Evolutionary conservation across 495 filamentous ascomycete species (phyloP).

Genomic region (Achaetomiella virescens): DNA sequence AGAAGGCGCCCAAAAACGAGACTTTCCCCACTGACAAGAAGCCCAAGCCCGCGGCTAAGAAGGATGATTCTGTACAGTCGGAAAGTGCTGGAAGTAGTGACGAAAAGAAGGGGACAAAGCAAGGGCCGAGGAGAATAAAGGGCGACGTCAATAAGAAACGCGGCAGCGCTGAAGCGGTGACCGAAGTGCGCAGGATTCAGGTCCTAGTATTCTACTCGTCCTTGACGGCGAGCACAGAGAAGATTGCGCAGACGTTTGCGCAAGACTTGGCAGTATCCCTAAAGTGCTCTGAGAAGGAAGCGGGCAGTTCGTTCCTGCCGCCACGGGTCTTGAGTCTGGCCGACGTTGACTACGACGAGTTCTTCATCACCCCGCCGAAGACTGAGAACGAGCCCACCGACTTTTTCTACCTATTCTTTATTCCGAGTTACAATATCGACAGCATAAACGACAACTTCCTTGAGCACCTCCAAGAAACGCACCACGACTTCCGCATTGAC

Average conservation of each 20-base stretch:
- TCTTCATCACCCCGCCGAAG: conserved; percentile 64
- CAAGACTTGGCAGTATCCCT: conserved; percentile 41
- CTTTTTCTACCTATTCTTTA: conserved; percentile 74
- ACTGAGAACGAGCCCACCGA: conserved; percentile 34
- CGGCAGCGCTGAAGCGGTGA: conserved; percentile 11
- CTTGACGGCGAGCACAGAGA: conserved; percentile 72
- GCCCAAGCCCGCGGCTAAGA: conserved; percentile 5
- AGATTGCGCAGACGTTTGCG: conserved; percentile 52
- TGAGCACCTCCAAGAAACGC: conserved; percentile 78
- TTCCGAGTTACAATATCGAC: conserved; percentile 91
- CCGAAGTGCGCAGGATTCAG: conserved; percentile 51
- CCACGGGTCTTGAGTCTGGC: conserved; percentile 72
- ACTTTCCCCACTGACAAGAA: conserved; percentile 5
- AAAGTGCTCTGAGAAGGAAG: conserved; percentile 16
- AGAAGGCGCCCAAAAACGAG: conserved; percentile 13
- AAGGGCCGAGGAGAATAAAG: conserved; percentile 44
- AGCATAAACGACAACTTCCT: conserved; percentile 77
- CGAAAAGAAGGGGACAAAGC: conserved; percentile 11
- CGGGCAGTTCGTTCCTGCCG: conserved; percentile 41
- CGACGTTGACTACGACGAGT: conserved; percentile 85
- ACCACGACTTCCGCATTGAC: conserved; percentile 93
- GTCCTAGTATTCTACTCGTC: conserved; percentile 83
- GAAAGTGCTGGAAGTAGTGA: neutral
- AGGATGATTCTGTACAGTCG: conserved; percentile 6
- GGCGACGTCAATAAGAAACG: conserved; percentile 38